phyloP scores from a whole-genome alignment of 78 protist species.

The Emiliania huxleyi region DNA sequence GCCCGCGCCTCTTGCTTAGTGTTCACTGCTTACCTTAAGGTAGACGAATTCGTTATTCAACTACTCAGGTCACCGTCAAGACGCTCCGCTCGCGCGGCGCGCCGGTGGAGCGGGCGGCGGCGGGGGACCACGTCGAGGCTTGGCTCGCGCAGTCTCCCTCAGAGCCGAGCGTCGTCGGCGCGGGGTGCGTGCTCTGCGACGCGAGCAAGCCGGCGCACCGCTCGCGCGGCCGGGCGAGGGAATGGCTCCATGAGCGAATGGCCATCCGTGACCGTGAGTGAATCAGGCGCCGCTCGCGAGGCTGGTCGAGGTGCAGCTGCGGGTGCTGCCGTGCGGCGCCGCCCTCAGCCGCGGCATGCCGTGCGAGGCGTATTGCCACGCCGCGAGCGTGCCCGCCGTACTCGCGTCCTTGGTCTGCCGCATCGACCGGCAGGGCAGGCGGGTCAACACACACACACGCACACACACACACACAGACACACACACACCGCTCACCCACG shows the following conservation, averaged over 20 bases:
- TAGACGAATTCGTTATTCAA: no score
- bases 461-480: no score
- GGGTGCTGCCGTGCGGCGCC: neutral
- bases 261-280: no score
- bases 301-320: neutral
- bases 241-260: no score
- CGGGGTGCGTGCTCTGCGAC: neutral
- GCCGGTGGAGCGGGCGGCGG: neutral
- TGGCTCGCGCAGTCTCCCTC: no score
- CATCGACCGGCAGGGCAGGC: neutral
- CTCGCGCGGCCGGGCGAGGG: no score
- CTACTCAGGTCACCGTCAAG: neutral
- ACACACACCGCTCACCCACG: no score
- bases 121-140: neutral
- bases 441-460: no score
- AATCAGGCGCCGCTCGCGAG: no score
- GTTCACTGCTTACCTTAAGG: no score
- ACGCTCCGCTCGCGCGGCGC: neutral
- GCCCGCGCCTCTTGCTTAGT: no score
- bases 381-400: neutral
- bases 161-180: neutral
- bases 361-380: neutral
- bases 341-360: neutral
- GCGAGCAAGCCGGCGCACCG: neutral
- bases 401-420: neutral